Percentiles rank a stretch among this genome's conserved stretches.
Conservation (phyloP, 306 rosid species). For the Prunus kanzakura region DNA sequence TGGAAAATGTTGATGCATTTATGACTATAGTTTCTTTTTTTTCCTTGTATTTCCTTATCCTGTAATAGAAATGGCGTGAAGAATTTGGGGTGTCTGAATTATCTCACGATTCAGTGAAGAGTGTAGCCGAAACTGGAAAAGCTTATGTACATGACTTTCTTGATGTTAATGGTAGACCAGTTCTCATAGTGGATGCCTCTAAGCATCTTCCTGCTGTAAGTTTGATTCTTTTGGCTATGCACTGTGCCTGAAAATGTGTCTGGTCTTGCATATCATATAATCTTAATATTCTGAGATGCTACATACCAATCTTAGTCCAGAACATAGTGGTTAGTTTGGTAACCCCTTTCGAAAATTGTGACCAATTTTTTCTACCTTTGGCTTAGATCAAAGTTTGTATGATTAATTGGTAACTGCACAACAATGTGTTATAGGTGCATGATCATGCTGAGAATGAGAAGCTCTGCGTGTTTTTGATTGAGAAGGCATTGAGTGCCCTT, state of each 20-base stretch:
- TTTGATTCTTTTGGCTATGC: slow-evolving; percentile 7
- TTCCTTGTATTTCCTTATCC: slow-evolving; percentile 32
- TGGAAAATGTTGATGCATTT: not conserved
- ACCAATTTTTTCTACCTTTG: not conserved
- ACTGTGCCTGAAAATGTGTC: not conserved
- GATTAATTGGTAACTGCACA: slow-evolving; percentile 14
- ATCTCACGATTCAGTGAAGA: slow-evolving; percentile 63
- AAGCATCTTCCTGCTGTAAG: slow-evolving; percentile 81
- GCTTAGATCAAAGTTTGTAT: slow-evolving; percentile 6
- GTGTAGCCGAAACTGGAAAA: slow-evolving; percentile 74
- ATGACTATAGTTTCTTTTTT: slow-evolving; percentile 5
- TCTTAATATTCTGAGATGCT: not conserved
- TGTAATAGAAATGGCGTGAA: slow-evolving; percentile 83
- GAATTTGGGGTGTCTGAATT: slow-evolving; percentile 72
- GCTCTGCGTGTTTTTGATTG: slow-evolving; percentile 74
- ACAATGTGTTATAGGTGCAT: slow-evolving; percentile 47
- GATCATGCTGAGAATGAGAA: slow-evolving; percentile 63
- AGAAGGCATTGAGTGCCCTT: slow-evolving; percentile 73
- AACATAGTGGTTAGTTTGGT: not conserved
- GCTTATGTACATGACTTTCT: slow-evolving; percentile 69
- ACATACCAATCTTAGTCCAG: not conserved
- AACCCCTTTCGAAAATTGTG: not conserved
- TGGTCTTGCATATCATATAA: not conserved
- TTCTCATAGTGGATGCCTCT: slow-evolving; percentile 72
- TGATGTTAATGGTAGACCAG: slow-evolving; percentile 72